Evolutionary conservation across 2,329 filamentous ascomycete genomes (phyloP).

Genomic region (Thermochaetoides dissita): DNA sequence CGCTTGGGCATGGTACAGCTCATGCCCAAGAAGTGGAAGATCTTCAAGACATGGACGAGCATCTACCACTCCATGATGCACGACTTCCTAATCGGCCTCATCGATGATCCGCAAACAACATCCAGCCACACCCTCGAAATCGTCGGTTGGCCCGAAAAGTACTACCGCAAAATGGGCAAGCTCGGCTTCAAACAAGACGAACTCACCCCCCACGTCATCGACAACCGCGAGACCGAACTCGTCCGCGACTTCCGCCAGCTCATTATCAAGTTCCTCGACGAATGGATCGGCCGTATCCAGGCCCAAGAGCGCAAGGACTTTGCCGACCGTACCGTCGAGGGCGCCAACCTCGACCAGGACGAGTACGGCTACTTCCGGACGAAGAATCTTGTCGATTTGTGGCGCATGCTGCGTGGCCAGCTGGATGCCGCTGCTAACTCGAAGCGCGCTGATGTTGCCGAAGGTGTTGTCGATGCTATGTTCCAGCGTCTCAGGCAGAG

Average conservation of each 20-base stretch:
- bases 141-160: slow-evolving; percentile 88
- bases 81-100: slow-evolving; percentile 70
- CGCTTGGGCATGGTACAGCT: slow-evolving; percentile 82
- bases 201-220: slow-evolving; percentile 74
- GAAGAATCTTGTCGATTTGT: slow-evolving; percentile 83
- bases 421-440: slow-evolving; percentile 73
- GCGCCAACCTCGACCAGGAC: slow-evolving; percentile 66
- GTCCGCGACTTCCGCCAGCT: slow-evolving; percentile 88
- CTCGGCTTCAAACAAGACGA: slow-evolving; percentile 66
- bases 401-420: slow-evolving; percentile 94
- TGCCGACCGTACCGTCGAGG: slow-evolving; percentile 58
- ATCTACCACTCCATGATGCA: slow-evolving; percentile 95
- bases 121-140: slow-evolving; percentile 83
- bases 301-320: slow-evolving; percentile 71
- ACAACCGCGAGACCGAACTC: slow-evolving; percentile 77
- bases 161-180: slow-evolving; percentile 90
- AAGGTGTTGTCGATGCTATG: slow-evolving; percentile 94
- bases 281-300: slow-evolving; percentile 95
- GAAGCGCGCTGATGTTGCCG: slow-evolving; percentile 74
- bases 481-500: slow-evolving; percentile 71
- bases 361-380: slow-evolving; percentile 86
- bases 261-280: slow-evolving; percentile 88
- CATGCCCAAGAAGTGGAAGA: slow-evolving; percentile 94
- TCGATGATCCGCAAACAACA: slow-evolving; percentile 73
- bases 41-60: slow-evolving; percentile 75